phyloP scores from a whole-genome alignment of 202 grass and related monocot genomes.

The Hordeum pubiflorum region DNA sequence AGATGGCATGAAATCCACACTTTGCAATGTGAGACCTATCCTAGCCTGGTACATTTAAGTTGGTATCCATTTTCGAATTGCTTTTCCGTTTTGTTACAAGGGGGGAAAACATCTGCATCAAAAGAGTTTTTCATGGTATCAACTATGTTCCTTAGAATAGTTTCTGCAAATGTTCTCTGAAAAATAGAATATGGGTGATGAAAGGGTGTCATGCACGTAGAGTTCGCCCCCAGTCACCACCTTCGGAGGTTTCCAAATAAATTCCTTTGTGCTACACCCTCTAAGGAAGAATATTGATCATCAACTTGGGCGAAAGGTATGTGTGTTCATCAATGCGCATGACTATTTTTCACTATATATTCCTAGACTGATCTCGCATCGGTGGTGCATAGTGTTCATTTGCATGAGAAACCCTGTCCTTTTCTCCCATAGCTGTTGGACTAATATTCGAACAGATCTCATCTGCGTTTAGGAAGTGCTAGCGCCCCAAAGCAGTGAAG shows the following conservation, averaged over 20 bases:
- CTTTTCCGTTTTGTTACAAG: too few species aligned
- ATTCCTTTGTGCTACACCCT: not conserved
- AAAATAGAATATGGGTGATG: not conserved
- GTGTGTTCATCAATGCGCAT: not conserved
- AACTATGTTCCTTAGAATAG: not conserved
- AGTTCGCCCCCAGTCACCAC: not conserved
- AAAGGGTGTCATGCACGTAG: not conserved
- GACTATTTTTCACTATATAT: not conserved
- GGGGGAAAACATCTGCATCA: not conserved
- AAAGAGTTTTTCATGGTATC: not conserved
- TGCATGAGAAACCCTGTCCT: not conserved
- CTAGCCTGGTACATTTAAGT: too few species aligned
- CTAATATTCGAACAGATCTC: conserved; percentile 29
- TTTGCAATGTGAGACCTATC: too few species aligned
- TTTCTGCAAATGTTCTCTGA: not conserved
- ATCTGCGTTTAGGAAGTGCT: not conserved
- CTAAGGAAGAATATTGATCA: not conserved
- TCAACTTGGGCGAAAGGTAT: conserved; percentile 11
- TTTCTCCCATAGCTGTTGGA: conserved; percentile 1
- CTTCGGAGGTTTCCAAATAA: not conserved
- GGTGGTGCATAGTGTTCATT: not conserved
- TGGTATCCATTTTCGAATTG: not conserved
- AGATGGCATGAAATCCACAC: not conserved
- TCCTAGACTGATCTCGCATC: not conserved
- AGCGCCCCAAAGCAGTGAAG: not conserved